Percentiles rank a stretch among this genome's conserved stretches.
Evolutionary conservation across 2,329 filamentous ascomycete species (phyloP).

Genomic region (Chalaropsis ovoidea): DNA sequence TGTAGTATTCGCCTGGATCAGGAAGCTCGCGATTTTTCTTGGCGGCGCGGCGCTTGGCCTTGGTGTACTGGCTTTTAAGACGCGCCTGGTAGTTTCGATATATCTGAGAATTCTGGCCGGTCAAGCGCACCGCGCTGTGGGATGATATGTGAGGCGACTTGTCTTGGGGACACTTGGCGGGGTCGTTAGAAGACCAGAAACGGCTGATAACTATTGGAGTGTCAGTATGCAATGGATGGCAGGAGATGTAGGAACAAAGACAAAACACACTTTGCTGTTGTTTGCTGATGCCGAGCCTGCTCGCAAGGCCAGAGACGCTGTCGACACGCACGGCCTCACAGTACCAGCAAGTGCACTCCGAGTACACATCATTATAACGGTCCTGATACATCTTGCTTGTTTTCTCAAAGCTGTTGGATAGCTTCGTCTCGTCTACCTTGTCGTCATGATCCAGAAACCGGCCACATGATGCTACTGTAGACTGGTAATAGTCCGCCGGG

Average conservation of each 20-base stretch:
- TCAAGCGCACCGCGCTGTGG: constrained; percentile 53
- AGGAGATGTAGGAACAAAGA: not conserved
- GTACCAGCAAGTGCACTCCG: constrained; percentile 73
- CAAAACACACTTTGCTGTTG: constrained; percentile 36
- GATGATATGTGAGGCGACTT: constrained; percentile 61
- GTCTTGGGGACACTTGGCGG: constrained; percentile 43
- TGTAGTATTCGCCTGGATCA: constrained; percentile 40
- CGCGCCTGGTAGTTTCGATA: constrained; percentile 29
- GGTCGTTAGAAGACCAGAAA: constrained; percentile 41
- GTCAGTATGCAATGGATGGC: constrained; percentile 8
- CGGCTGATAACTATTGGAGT: constrained; percentile 30
- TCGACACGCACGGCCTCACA: constrained; percentile 50
- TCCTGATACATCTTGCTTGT: constrained; percentile 62
- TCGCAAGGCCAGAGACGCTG: constrained; percentile 36
- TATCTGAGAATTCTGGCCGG: not conserved
- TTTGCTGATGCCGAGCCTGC: constrained; percentile 38
- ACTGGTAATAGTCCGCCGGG: constrained; percentile 52
- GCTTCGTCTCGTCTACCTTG: constrained; percentile 59
- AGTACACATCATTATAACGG: constrained; percentile 56
- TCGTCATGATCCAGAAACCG: constrained; percentile 74
- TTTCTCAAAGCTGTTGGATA: constrained; percentile 59
- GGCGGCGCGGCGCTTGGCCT: constrained; percentile 41
- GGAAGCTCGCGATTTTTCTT: constrained; percentile 43
- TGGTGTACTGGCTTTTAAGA: constrained; percentile 48
- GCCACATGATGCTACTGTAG: constrained; percentile 38